A percentile compares a stretch with the other conserved stretches of the same genome.
Conservation (phyloP, 768 basidiomycete genomes). For the Cystofilobasidium bisporidii region DNA sequence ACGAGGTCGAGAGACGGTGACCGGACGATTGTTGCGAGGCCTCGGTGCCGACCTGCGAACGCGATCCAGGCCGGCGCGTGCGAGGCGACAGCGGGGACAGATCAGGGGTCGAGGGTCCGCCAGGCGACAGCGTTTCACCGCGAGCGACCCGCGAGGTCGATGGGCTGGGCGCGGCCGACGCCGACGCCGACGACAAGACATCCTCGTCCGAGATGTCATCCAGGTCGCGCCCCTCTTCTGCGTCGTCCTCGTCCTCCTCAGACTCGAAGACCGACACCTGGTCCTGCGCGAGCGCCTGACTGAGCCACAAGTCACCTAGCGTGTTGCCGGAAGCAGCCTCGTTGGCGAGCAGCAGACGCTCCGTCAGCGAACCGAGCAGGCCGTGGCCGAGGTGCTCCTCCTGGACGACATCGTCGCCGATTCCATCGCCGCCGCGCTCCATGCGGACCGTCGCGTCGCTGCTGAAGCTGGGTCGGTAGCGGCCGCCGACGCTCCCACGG, state of each 20-base stretch:
- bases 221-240: conserved; percentile 45
- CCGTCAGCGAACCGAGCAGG: conserved; percentile 51
- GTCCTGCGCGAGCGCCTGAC: conserved; percentile 89
- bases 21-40: conserved; percentile 8
- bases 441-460: conserved; percentile 29
- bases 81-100: conserved; percentile 2
- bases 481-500: not conserved
- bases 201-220: conserved; percentile 39
- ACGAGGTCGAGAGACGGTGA: conserved; percentile 4
- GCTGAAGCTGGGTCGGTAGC: conserved; percentile 7
- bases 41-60: conserved; percentile 29
- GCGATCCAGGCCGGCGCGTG: conserved; percentile 11
- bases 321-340: conserved; percentile 80
- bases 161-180: not conserved
- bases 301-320: conserved; percentile 95
- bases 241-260: conserved; percentile 66
- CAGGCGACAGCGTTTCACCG: not conserved
- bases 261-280: conserved; percentile 41
- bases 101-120: not conserved
- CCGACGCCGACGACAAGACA: not conserved
- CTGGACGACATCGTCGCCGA: conserved; percentile 37
- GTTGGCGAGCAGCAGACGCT: conserved; percentile 79
- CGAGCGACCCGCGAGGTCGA: not conserved
- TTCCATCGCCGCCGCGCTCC: conserved; percentile 32
- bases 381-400: conserved; percentile 46